These are phyloP conservation scores for Corylus americana DNA, from an alignment of 306 rosid species.

Conservation along the genomic window DNA sequence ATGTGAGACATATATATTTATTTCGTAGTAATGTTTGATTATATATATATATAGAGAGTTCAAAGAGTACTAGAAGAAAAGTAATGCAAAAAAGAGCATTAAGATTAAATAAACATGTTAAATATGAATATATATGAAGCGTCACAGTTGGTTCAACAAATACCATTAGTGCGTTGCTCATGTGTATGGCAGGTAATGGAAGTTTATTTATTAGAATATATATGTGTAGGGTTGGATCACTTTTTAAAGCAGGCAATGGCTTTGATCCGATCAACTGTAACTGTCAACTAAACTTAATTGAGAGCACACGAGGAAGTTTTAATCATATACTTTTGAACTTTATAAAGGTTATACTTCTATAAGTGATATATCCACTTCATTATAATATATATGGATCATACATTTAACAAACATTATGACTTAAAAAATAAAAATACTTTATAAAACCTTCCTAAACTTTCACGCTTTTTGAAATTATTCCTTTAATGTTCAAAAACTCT, in stretches of 20 bases:
- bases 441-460: too few species aligned
- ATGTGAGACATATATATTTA: too few species aligned
- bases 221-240: background rate
- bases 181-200: background rate
- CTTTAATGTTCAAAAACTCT: too few species aligned
- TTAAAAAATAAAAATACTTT: too few species aligned
- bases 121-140: background rate
- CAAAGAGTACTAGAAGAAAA: background rate
- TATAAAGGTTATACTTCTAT: background rate
- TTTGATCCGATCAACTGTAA: background rate
- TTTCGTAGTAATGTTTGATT: too few species aligned
- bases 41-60: too few species aligned
- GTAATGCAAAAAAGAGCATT: background rate
- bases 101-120: background rate
- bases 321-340: background rate
- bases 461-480: too few species aligned
- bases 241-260: background rate
- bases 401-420: background rate
- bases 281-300: background rate
- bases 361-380: background rate
- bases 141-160: constrained; percentile 7
- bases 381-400: background rate
- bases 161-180: background rate
- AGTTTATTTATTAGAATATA: background rate
- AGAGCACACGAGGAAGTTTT: background rate